These are phyloP conservation scores for Gynostemma pentaphyllum DNA, from an alignment of 306 rosid genomes.

Conservation along the genomic window DNA sequence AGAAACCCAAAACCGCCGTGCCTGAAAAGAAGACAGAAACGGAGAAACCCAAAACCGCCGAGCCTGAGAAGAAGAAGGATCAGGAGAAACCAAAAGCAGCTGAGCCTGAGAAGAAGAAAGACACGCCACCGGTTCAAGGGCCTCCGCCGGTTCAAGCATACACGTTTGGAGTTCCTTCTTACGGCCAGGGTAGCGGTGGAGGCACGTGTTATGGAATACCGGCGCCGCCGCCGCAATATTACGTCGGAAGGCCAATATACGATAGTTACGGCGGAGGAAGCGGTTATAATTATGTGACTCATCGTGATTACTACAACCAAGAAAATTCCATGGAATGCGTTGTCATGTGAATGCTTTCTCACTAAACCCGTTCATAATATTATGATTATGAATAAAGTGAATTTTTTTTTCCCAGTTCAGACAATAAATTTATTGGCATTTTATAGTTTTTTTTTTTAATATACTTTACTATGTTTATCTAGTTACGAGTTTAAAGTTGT, in stretches of 20 bases:
- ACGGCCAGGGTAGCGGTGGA: slow-evolving; percentile 12
- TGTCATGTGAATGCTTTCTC: slow-evolving; percentile 5
- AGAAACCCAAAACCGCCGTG: not conserved
- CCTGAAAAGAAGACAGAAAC: not conserved
- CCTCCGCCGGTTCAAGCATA: not conserved
- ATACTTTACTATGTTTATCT: too few species aligned
- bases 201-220: slow-evolving; percentile 18
- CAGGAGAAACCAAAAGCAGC: not conserved
- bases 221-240: not conserved
- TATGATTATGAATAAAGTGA: not conserved
- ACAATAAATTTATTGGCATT: not conserved
- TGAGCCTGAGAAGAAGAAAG: not conserved
- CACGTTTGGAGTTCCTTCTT: not conserved
- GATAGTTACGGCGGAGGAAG: slow-evolving; percentile 30
- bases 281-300: not conserved
- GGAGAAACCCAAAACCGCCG: not conserved
- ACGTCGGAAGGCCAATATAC: slow-evolving; percentile 22
- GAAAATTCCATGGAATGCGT: slow-evolving; percentile 2
- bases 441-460: not conserved
- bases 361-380: not conserved
- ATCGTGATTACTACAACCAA: not conserved
- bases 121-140: slow-evolving; percentile 4
- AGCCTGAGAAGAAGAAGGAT: not conserved
- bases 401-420: too few species aligned
- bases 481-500: too few species aligned